Conservation (phyloP, 139 green algal species). For the Trebouxia sp. region DNA sequence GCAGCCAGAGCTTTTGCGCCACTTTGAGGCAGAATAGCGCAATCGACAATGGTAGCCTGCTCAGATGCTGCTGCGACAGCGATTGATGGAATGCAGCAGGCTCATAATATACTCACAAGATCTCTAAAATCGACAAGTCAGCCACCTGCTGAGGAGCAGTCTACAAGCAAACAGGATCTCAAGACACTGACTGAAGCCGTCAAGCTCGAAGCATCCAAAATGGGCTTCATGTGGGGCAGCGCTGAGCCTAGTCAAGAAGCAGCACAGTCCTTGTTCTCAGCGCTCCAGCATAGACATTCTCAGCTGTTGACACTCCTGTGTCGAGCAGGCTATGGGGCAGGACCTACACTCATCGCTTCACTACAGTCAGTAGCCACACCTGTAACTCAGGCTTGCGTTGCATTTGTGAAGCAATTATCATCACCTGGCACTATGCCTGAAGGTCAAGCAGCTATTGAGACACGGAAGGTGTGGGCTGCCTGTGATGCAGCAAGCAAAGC, state of each 20-base stretch:
- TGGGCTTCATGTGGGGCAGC: slow-evolving; percentile 5
- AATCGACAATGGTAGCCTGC: neutral
- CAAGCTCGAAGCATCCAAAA: slow-evolving; percentile 14
- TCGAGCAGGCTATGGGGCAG: neutral
- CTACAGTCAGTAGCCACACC: slow-evolving; percentile 2
- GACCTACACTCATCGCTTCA: neutral
- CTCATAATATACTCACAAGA: neutral
- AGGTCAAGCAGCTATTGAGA: neutral
- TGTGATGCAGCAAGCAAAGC: neutral
- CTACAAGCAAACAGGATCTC: slow-evolving; percentile 2
- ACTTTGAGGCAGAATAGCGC: neutral
- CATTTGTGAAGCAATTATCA: neutral
- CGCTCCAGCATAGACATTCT: neutral
- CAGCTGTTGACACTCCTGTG: slow-evolving; percentile 4
- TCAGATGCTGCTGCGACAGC: neutral
- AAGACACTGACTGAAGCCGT: slow-evolving; percentile 9
- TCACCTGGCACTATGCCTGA: neutral
- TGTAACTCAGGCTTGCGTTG: neutral
- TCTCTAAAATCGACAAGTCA: neutral
- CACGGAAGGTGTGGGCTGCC: neutral
- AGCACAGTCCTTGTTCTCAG: slow-evolving; percentile 2
- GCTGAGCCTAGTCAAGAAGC: neutral
- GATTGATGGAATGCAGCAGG: neutral
- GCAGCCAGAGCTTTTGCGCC: neutral
- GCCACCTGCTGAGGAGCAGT: neutral